Base-by-base conservation (phyloP, 139 green algal species). In the Closterium sp. region DNA sequence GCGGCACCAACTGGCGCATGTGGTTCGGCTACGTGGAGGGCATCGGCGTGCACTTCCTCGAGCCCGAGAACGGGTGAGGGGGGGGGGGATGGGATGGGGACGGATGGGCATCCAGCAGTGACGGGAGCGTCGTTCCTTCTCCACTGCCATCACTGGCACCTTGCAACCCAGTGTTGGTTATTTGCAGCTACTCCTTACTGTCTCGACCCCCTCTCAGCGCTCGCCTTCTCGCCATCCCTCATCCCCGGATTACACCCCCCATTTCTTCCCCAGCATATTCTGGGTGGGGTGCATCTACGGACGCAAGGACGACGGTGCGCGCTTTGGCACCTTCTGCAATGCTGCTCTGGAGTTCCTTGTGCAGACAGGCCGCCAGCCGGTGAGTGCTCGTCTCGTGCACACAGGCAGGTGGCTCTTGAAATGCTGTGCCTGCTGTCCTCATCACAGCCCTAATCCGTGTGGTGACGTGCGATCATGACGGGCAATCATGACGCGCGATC, bases 301-400 rank as follows among this genome's bases (percentile, higher is more conserved):
- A 81, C 91, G 94, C 66, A 97, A 96, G 87, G 96, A 98, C 66
- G 96, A 98, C 90, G 93, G 88, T 25, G 86, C 93, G n/a, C 96
- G 97, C 84, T 99, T 99, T 90, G 96, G 91, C 28, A 98, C 97
- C 95, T 99, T 99, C 96, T 98, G 96, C 90, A 90, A 95, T n/a
- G 94, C 95, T 1, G 94, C 95, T 3, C 91, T 96, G 1, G 95
- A 96, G 92, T 96, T 91, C 33, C 91, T 96, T 55, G 88, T 95
- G 10, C 93, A 95, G 86, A 91, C 84, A 25, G 89, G 86, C 4
- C 84, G 92, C 4, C 36, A 94, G 9, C 94, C 94, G 69, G 92
- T 94, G 34, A 84, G 91, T 4, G 19, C n/a, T 9, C 83, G 25
- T 4, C 16, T 4, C 55, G 25, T 76, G 55, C 55, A 28, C 55